phyloP scores from a whole-genome alignment of 2,329 filamentous ascomycete species.

The Verticillium dahliae region DNA sequence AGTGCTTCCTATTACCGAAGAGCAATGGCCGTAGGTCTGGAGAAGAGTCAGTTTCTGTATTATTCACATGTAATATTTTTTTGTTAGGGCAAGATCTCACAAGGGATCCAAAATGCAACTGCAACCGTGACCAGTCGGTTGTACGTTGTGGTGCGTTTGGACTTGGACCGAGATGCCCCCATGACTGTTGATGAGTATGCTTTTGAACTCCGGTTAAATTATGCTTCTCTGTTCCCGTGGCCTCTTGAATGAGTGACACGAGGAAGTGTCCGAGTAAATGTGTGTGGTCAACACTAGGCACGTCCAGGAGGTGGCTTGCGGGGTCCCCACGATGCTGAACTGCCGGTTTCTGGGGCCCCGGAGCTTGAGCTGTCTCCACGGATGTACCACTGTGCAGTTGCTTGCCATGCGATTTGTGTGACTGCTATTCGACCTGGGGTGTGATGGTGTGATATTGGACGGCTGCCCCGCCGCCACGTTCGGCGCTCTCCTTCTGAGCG shows the following conservation, averaged over 20 bases:
- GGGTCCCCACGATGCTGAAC: neutral
- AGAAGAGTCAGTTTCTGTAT: neutral
- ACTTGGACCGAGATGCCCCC: neutral
- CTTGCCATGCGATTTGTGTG: neutral
- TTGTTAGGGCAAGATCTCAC: slow-evolving; percentile 12
- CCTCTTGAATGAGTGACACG: neutral
- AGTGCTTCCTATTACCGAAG: slow-evolving; percentile 43
- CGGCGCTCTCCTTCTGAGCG: neutral
- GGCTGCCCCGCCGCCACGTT: neutral
- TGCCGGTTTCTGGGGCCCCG: neutral
- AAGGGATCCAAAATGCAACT: slow-evolving; percentile 24
- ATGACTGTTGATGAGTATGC: neutral
- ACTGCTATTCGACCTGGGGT: neutral
- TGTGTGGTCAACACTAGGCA: neutral
- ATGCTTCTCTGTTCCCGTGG: neutral
- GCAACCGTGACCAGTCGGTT: slow-evolving; percentile 27
- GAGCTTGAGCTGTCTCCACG: neutral
- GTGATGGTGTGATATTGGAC: neutral
- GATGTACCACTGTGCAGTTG: neutral
- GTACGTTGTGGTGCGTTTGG: slow-evolving; percentile 12
- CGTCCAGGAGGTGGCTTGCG: neutral
- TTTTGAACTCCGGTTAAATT: neutral
- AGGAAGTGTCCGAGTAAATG: neutral
- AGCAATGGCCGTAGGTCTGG: slow-evolving; percentile 43
- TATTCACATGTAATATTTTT: neutral